Evolutionary conservation across 208 protist species (phyloP), one percentile per base, ranked within the genome.

Genomic region (Crithidia fasciculata): DNA sequence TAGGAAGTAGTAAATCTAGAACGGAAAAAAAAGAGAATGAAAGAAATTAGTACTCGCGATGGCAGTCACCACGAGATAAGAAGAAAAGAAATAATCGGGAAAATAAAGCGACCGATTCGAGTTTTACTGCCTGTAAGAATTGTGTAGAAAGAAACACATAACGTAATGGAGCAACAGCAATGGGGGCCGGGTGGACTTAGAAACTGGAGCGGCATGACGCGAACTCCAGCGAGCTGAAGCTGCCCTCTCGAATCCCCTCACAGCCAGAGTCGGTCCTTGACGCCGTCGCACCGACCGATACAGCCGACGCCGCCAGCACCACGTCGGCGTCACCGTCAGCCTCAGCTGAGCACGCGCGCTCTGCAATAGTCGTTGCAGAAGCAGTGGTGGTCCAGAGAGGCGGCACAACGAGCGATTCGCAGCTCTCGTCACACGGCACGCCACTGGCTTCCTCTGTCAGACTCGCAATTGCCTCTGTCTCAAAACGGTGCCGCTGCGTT

Each of bases 151-250:
- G 28, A 28, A 28, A 28, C 28, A 28, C 28, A 28, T 28, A 28
- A 50, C 16, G 37, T 16, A 16, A 37, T 16, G 5, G 41, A 28
- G n/a, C 15, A 3, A 56, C 10, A 43, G 37, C 39, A 64, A 78
- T 52, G 56, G 3, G 5, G 19, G 53, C 55, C 45, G 57, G 19
- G 5, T 54, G 7, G 19, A 4, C 52, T 19, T 61, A 72, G 40
- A 39, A 65, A 52, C 77, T 80, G 3, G 72, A 85, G 47, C 68
- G 61, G 49, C 67, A 72, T 4, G 74, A 79, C 2, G 52, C 67
- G 40, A 79, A 65, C 67, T 69, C 74, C 18, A 52, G 40, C n/a
- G 67, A 74, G 60, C 67, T 63, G 67, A 58, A 65, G 43, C 47
- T 60, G 45, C n/a, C 47, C 16, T 65, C 58, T 3, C 8, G 39